Evolutionary conservation across 1,284 basidiomycete genomes (phyloP).

Genomic region (Gomphus bonarii): DNA sequence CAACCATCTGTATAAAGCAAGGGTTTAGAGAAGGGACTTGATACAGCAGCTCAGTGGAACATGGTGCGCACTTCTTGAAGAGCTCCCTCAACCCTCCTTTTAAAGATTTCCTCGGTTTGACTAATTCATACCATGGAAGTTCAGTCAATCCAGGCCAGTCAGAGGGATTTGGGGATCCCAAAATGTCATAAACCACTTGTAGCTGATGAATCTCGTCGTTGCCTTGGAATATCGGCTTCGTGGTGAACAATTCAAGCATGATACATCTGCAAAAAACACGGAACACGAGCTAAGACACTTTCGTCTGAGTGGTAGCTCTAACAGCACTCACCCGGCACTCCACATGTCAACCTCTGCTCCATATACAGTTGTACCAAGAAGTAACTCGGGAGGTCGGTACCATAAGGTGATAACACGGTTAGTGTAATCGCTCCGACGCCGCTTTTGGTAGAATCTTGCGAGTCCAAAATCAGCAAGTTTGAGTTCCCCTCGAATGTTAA

Average conservation of each 20-base stretch:
- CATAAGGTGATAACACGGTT: constrained; percentile 98
- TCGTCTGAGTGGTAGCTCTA: background rate
- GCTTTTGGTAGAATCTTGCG: constrained; percentile 93
- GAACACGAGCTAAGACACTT: constrained; percentile 5
- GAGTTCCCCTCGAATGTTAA: constrained; percentile 86
- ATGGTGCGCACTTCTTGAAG: constrained; percentile 60
- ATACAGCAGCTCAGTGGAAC: background rate
- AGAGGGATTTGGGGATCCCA: constrained; percentile 81
- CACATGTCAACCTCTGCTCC: constrained; percentile 99
- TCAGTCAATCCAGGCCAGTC: constrained; percentile 78
- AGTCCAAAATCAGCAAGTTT: constrained; percentile 98
- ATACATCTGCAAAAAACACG: constrained; percentile 61
- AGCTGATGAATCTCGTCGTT: constrained; percentile 96
- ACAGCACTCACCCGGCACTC: constrained; percentile 81
- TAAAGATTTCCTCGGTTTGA: constrained; percentile 72
- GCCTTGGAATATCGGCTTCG: constrained; percentile 92
- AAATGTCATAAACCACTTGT: constrained; percentile 81
- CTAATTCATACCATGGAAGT: constrained; percentile 97
- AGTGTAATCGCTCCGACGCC: constrained; percentile 86
- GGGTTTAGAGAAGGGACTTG: constrained; percentile 5
- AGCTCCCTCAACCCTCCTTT: constrained; percentile 67
- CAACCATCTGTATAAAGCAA: constrained; percentile 50
- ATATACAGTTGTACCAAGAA: constrained; percentile 95
- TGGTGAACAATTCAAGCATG: constrained; percentile 94
- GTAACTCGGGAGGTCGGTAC: constrained; percentile 94